These are phyloP conservation scores for Annulohypoxylon maeteangense DNA, from an alignment of 495 filamentous ascomycete genomes.

Conservation along the genomic window DNA sequence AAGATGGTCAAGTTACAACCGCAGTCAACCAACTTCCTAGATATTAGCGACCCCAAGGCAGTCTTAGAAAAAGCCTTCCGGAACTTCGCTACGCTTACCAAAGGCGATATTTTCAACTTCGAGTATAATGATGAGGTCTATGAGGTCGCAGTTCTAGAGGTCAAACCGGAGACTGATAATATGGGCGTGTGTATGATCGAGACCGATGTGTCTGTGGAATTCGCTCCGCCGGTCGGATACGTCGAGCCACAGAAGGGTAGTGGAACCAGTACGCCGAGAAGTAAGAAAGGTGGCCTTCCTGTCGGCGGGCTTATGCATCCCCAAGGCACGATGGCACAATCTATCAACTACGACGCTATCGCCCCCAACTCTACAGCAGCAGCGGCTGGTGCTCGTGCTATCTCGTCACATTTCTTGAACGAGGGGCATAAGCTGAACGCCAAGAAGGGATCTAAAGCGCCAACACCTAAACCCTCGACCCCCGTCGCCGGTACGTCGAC, in stretches of 20 bases:
- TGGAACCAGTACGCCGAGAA: constrained; percentile 72
- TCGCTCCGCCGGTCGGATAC: constrained; percentile 92
- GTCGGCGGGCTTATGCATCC: constrained; percentile 78
- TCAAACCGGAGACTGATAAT: constrained; percentile 80
- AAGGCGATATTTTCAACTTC: constrained; percentile 93
- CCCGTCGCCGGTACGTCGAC: constrained; percentile 76
- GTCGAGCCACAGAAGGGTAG: constrained; percentile 76
- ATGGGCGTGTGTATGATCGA: constrained; percentile 92
- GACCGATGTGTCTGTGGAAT: constrained; percentile 95
- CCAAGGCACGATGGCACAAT: constrained; percentile 93
- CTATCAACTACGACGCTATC: constrained; percentile 97
- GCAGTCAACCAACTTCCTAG: constrained; percentile 88
- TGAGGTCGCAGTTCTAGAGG: constrained; percentile 90
- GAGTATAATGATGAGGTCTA: constrained; percentile 93
- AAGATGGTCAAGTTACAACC: constrained; percentile 95
- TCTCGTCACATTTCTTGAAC: constrained; percentile 76
- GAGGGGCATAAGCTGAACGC: constrained; percentile 81
- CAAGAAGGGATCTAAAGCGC: constrained; percentile 81
- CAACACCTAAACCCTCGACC: constrained; percentile 83
- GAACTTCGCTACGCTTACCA: constrained; percentile 91
- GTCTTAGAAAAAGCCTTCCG: constrained; percentile 96
- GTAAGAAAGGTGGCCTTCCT: constrained; percentile 62
- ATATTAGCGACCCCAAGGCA: constrained; percentile 97
- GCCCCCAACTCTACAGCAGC: constrained; percentile 77
- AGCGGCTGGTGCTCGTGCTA: constrained; percentile 52